Conservation (phyloP, 2,329 filamentous ascomycete genomes). For the Xylariaceae sp. region DNA sequence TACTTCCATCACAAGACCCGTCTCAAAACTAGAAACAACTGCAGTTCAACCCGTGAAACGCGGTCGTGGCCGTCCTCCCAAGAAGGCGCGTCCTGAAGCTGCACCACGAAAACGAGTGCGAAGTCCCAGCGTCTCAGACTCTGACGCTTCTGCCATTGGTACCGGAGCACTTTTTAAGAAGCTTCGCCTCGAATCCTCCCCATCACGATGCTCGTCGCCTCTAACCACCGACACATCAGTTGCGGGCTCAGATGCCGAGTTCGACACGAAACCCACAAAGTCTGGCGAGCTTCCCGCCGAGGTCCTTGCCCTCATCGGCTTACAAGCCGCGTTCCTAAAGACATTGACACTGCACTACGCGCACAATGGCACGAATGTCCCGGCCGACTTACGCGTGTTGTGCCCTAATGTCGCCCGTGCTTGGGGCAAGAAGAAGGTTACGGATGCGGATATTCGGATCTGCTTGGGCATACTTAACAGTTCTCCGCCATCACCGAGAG, state of each 20-base stretch:
- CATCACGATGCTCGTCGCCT: slow-evolving; percentile 41
- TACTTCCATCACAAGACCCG: slow-evolving; percentile 8
- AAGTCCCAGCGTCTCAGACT: slow-evolving; percentile 41
- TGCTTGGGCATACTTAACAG: slow-evolving; percentile 68
- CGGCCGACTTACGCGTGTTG: slow-evolving; percentile 68
- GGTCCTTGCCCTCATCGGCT: slow-evolving; percentile 63
- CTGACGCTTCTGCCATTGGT: slow-evolving; percentile 41
- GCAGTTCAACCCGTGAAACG: slow-evolving; percentile 33
- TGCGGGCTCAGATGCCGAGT: slow-evolving; percentile 45
- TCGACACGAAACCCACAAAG: slow-evolving; percentile 35
- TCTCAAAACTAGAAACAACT: slow-evolving; percentile 1
- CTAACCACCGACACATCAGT: slow-evolving; percentile 47
- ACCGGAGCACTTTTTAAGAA: slow-evolving; percentile 48
- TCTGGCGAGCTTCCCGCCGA: slow-evolving; percentile 53
- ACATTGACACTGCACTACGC: slow-evolving; percentile 72
- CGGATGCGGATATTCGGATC: slow-evolving; percentile 67
- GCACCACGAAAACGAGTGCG: slow-evolving; percentile 38
- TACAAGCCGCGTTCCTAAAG: slow-evolving; percentile 72
- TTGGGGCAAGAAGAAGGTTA: slow-evolving; percentile 75
- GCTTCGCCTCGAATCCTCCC: slow-evolving; percentile 48
- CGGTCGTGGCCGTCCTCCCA: slow-evolving; percentile 37
- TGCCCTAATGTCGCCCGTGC: slow-evolving; percentile 67
- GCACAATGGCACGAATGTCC: slow-evolving; percentile 67
- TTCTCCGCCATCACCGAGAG: slow-evolving; percentile 28
- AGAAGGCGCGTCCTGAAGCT: slow-evolving; percentile 36